These are phyloP conservation scores for Lippia alba DNA, from an alignment of 305 asterid genomes.

Conservation along the genomic window DNA sequence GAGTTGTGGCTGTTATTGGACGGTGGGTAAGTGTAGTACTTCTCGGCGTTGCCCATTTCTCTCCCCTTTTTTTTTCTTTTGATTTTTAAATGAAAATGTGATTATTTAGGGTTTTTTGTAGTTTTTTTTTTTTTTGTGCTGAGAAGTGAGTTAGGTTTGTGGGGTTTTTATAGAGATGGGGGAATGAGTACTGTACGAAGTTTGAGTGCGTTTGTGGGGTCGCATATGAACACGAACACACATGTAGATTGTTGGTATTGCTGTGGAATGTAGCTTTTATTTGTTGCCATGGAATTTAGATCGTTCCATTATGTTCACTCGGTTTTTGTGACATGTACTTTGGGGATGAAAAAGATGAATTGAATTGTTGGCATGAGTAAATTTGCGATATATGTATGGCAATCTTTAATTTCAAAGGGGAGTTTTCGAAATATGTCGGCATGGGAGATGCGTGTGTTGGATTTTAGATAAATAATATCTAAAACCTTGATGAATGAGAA, in stretches of 20 bases:
- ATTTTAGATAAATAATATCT: too few species aligned
- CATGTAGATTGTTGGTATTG: constrained; percentile 30
- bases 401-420: too few species aligned
- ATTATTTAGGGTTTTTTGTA: not conserved
- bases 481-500: too few species aligned
- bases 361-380: too few species aligned
- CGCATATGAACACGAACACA: constrained; percentile 6
- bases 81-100: not conserved
- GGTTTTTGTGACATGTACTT: too few species aligned
- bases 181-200: not conserved
- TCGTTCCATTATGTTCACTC: too few species aligned
- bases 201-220: constrained; percentile 40
- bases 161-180: constrained; percentile 41
- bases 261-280: constrained; percentile 28
- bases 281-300: not conserved
- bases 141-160: constrained; percentile 4
- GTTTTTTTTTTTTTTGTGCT: not conserved
- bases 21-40: constrained; percentile 39
- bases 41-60: constrained; percentile 67
- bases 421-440: too few species aligned
- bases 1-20: constrained; percentile 36
- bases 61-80: not conserved
- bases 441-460: too few species aligned
- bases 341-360: too few species aligned
- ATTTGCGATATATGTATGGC: too few species aligned